Base-by-base conservation (phyloP, 192 early-diverging fungal species). In the Entophlyctis luteolus region DNA sequence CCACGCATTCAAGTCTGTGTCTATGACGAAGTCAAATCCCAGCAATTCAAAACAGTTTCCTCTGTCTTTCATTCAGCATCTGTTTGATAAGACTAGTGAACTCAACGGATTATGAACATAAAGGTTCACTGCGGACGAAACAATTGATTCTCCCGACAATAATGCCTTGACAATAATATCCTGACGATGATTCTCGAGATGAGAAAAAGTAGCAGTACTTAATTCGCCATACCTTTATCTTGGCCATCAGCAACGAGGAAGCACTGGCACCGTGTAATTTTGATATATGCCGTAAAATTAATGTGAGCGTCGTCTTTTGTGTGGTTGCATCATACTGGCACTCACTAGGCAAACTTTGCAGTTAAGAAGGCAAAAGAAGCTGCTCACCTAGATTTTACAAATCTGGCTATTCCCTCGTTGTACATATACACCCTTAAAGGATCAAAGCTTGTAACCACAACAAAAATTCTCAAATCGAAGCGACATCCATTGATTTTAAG, bases 11-110 rank as follows among this genome's bases (percentile, higher is more conserved):
- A 84, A 52, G 42, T 78, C 56, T 8, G 65, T 48, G 48, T 84
- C 82, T 28, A 84, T 77, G 38, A 84, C 79, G 28, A 84, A 76
- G 68, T 84, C 82, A 50, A 84, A 84, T 4, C 79, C 82, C 46
- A 84, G 79, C 37, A 83, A 76, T 53, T 84, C 82, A 57, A 84
- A 84, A 50, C 82, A 84, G 68, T 84, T 72, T 58, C 59, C 54
- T 20, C 62, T 65, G 27, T 14, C 10, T n/a, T n/a, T n/a, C n/a
- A n/a, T n/a, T n/a, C n/a, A n/a, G n/a, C n/a, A n/a, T n/a, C n/a
- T n/a, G n/a, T n/a, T n/a, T n/a, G n/a, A n/a, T n/a, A n/a, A n/a
- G n/a, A n/a, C n/a, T n/a, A n/a, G n/a, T n/a, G n/a, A 59, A 23
- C 45, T 27, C 4, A 23, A 28, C 75, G 42, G 52, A 47, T 75